phyloP scores from a whole-genome alignment of 148 eudicot genomes.

The Fallopia convolvulus region DNA sequence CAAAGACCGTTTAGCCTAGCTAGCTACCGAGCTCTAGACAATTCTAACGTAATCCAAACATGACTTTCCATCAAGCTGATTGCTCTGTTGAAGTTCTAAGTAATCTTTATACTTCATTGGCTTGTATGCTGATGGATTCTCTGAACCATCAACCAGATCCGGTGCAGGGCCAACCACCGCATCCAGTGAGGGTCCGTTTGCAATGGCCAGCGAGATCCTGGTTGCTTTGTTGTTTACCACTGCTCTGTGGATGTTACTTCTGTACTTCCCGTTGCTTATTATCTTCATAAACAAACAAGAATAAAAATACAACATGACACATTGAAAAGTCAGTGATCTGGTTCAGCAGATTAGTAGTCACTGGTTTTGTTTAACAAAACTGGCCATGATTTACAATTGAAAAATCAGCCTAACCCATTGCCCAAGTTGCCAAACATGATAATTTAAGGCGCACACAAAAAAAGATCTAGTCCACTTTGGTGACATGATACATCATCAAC shows the following conservation, averaged over 20 bases:
- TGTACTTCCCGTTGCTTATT: conserved; percentile 38
- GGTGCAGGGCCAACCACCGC: conserved; percentile 19
- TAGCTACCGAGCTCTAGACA: background rate
- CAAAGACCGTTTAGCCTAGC: background rate
- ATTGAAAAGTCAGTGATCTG: too few species aligned
- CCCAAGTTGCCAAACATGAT: too few species aligned
- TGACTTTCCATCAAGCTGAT: conserved; percentile 13
- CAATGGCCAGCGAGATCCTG: conserved; percentile 24
- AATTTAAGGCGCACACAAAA: too few species aligned
- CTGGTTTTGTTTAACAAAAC: too few species aligned
- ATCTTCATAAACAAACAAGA: conserved; percentile 11
- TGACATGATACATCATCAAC: too few species aligned
- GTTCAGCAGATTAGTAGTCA: too few species aligned
- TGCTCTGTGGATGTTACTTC: conserved; percentile 30
- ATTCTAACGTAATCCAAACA: conserved; percentile 13
- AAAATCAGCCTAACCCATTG: too few species aligned
- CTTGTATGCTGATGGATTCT: conserved; percentile 6
- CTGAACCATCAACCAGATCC: conserved; percentile 2
- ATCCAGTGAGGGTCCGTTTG: conserved; percentile 25
- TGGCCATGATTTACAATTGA: too few species aligned
- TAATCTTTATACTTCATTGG: conserved; percentile 22
- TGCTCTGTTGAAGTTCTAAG: conserved; percentile 18
- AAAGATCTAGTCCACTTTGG: too few species aligned
- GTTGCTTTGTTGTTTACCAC: conserved; percentile 23
- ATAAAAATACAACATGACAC: background rate